Percentiles rank a stretch among this genome's conserved stretches.
Evolutionary conservation across 345 rosid genomes (phyloP).

Genomic region (Eutrema japonicum): DNA sequence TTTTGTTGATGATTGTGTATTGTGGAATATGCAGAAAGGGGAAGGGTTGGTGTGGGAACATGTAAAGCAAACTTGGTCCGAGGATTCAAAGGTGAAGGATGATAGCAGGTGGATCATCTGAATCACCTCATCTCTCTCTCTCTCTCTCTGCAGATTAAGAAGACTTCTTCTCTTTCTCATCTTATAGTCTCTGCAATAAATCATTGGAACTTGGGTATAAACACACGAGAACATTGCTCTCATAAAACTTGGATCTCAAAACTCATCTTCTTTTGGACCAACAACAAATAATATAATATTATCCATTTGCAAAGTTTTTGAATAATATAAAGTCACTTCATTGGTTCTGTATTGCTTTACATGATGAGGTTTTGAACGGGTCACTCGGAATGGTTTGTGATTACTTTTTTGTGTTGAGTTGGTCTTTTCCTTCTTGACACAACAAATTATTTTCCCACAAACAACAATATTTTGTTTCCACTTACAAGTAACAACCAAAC

Average conservation of each 20-base stretch:
- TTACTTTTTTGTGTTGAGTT: too few relatives aligned
- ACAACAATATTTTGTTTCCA: background rate
- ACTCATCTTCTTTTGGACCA: background rate
- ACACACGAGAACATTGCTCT: constrained; percentile 20
- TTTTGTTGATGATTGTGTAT: constrained; percentile 8
- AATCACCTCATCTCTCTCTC: background rate
- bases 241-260: constrained; percentile 15
- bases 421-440: background rate
- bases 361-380: too few relatives aligned
- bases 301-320: too few relatives aligned
- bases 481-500: background rate
- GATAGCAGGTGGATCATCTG: constrained; percentile 52
- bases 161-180: constrained; percentile 23
- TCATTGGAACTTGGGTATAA: background rate
- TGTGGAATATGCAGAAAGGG: constrained; percentile 45
- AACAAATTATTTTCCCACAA: background rate
- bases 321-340: too few relatives aligned
- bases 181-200: constrained; percentile 26
- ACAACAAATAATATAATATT: background rate
- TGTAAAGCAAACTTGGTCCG: constrained; percentile 75
- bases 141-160: background rate
- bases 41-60: constrained; percentile 59
- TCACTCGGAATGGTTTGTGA: too few relatives aligned
- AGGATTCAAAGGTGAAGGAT: constrained; percentile 53
- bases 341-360: too few relatives aligned